Conservation (phyloP, 148 eudicot species). For the Chenopodium quinoa region DNA sequence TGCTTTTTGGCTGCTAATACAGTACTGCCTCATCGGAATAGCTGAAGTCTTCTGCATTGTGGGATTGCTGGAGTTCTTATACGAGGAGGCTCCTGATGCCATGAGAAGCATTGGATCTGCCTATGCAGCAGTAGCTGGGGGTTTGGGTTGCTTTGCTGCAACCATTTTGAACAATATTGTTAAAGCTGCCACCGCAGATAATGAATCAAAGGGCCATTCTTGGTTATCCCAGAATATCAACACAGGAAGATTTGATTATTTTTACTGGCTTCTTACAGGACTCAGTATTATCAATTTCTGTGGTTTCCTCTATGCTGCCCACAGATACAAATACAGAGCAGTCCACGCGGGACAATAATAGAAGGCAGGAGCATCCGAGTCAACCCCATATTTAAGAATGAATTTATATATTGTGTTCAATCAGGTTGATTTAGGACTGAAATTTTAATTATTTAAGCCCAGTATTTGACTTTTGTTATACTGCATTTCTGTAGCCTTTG, state of each 20-base stretch:
- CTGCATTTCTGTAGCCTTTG: background rate
- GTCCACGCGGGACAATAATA: constrained; percentile 4
- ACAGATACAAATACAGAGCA: constrained; percentile 53
- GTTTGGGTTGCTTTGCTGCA: constrained; percentile 86
- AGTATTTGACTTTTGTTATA: background rate
- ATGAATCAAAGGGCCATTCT: constrained; percentile 35
- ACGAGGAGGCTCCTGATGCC: constrained; percentile 92
- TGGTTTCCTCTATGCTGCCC: constrained; percentile 57
- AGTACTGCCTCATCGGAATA: constrained; percentile 82
- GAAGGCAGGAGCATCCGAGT: constrained; percentile 7
- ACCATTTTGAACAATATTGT: constrained; percentile 61
- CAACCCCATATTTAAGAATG: background rate
- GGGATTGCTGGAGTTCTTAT: constrained; percentile 79
- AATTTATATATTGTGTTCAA: background rate
- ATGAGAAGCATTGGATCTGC: constrained; percentile 95
- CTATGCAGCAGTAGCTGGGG: constrained; percentile 90
- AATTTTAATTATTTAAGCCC: background rate
- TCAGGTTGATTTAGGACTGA: background rate
- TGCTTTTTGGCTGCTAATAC: constrained; percentile 86
- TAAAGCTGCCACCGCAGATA: constrained; percentile 49
- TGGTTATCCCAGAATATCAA: constrained; percentile 96
- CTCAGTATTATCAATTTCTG: constrained; percentile 65
- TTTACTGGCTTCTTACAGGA: constrained; percentile 78
- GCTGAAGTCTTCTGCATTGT: constrained; percentile 93
- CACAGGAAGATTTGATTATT: constrained; percentile 71